A percentile compares a stretch with the other conserved stretches of the same genome.
phyloP scores from a whole-genome alignment of 176 grass and related monocot species.

The Oryza meridionalis region DNA sequence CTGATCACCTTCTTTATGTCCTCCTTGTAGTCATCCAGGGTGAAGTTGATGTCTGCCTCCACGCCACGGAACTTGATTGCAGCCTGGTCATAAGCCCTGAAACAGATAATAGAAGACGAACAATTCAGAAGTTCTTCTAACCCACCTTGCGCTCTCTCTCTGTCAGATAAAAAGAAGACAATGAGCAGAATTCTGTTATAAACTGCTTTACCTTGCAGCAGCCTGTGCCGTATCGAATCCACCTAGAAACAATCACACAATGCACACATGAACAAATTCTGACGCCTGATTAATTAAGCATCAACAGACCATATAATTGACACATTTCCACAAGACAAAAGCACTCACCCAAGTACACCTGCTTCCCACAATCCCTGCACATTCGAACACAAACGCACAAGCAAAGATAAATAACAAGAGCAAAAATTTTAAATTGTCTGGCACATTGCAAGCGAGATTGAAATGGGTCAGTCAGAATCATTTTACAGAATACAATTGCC shows the following conservation, averaged over 20 bases:
- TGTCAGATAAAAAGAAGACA: neutral
- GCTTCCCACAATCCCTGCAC: constrained; percentile 80
- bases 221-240: constrained; percentile 65
- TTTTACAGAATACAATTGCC: neutral
- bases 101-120: neutral
- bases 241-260: constrained; percentile 14
- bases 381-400: neutral
- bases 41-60: constrained; percentile 66
- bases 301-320: neutral
- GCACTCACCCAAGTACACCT: constrained; percentile 78
- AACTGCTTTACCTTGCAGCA: constrained; percentile 52
- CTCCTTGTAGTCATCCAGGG: constrained; percentile 52
- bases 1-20: constrained; percentile 59
- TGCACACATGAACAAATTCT: constrained; percentile 8
- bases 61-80: constrained; percentile 72
- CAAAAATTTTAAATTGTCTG: neutral
- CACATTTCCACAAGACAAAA: neutral
- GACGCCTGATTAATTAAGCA: neutral
- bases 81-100: constrained; percentile 65
- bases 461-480: neutral
- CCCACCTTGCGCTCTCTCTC: neutral
- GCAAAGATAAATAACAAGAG: neutral
- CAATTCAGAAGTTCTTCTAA: neutral
- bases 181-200: neutral
- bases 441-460: neutral